Percentiles rank a stretch among this genome's conserved stretches.
phyloP scores from a whole-genome alignment of 78 protist genomes.

The Speleostelium caveatum region DNA sequence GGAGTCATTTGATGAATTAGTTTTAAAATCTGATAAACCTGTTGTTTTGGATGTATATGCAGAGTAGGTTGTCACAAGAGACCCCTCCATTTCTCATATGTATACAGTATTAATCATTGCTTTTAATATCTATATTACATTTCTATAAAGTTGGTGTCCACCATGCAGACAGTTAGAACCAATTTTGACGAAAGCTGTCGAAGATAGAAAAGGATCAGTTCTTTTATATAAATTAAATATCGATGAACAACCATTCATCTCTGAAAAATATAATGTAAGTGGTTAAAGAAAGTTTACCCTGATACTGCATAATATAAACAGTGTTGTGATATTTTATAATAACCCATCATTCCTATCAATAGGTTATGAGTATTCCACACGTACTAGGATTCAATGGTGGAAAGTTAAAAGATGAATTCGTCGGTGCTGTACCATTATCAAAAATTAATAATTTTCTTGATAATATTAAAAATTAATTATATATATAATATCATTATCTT shows the following conservation, averaged over 20 bases:
- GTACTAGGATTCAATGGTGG: not conserved
- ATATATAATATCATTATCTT: not conserved
- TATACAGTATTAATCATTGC: not conserved
- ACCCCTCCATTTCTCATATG: no score
- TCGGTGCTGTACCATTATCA: slow-evolving; percentile 7
- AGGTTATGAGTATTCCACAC: slow-evolving; percentile 1
- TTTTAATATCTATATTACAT: not conserved
- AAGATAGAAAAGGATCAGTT: not conserved
- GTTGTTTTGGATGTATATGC: slow-evolving; percentile 9
- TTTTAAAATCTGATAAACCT: not conserved
- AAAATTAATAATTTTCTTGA: slow-evolving; percentile 7
- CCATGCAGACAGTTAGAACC: slow-evolving; percentile 11
- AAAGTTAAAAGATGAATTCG: not conserved
- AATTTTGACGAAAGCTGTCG: slow-evolving; percentile 10
- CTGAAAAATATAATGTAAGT: not conserved
- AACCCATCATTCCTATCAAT: no score
- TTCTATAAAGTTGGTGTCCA: slow-evolving; percentile 4
- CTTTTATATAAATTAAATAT: slow-evolving; percentile 1
- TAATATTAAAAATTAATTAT: not conserved
- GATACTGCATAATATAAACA: no score
- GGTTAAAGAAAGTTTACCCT: no score
- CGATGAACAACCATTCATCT: not conserved
- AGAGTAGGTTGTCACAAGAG: not conserved
- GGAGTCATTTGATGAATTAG: not conserved
- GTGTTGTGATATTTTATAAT: no score